Evolutionary conservation across 2,329 filamentous ascomycete genomes (phyloP), one percentile per base, ranked within the genome.

Genomic region (Cytospora mali): DNA sequence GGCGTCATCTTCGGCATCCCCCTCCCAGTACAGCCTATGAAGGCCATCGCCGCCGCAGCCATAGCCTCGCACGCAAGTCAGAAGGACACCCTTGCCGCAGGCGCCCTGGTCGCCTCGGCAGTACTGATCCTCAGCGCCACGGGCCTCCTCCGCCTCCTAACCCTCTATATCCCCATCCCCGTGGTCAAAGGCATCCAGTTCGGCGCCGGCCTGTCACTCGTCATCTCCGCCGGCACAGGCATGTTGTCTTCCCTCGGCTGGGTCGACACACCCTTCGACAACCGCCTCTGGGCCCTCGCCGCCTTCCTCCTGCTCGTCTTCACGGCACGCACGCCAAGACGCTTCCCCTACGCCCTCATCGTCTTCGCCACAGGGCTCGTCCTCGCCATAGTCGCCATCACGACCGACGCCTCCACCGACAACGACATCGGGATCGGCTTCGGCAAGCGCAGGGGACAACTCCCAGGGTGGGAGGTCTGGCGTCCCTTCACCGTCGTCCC

Each of bases 181-280:
- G 90, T 98, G 0, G 88, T 98, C 58, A 97, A 96, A 73, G 94
- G 94, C 31, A 97, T 98, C 68, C 95, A 98, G 76, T 86, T 97
- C 54, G 94, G 94, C 42, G 94, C 94, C 5, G 94, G 94, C 1
- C 80, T 98, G 54, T 92, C 90, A 18, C 83, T 98, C 18, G 84
- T 93, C 59, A 83, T 96, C 62, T 90, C 91, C 14, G 91, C 92
- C 9, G 92, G 91, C 3, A 80, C 82, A 0, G 84, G 80, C 53
- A 82, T 96, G 62, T 80, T 95, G 14, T 79, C 82, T 21, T 86
- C 86, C 2, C 80, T 97, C 4, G 79, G 81, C 14, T 96, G 92
- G 92, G 76, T 81, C 1, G 72, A 77, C 5, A 86, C 90, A 0
- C 86, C 84, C 75, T 82, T 88, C 7, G 93, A 97, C 75, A 96